Evolutionary conservation across 805 yeast genomes (phyloP).

Genomic region (Dipodascus geniculatus): DNA sequence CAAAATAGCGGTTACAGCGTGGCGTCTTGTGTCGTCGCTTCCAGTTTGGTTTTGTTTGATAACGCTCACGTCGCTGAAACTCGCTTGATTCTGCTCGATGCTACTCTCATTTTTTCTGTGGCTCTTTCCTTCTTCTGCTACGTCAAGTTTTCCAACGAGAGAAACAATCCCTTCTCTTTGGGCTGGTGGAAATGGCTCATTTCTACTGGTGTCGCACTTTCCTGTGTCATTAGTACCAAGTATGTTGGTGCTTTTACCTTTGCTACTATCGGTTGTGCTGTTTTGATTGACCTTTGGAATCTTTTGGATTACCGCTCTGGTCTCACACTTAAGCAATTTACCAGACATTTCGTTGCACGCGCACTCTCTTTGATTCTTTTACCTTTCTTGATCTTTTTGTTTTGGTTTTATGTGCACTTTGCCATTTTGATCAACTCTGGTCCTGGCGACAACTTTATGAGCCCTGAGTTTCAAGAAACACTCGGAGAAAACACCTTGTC

Average conservation of each 20-base stretch:
- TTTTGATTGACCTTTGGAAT: conserved; percentile 77
- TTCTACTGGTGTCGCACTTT: conserved; percentile 73
- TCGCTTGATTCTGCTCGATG: conserved; percentile 82
- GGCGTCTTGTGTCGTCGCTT: conserved; percentile 65
- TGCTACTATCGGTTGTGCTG: conserved; percentile 78
- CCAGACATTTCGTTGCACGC: conserved; percentile 67
- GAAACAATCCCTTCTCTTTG: conserved; percentile 50
- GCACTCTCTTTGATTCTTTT: conserved; percentile 56
- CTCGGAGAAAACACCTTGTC: conserved; percentile 74
- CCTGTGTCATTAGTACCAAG: conserved; percentile 90
- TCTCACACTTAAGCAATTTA: conserved; percentile 37
- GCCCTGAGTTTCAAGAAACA: conserved; percentile 90
- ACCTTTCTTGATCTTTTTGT: conserved; percentile 72
- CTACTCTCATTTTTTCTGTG: conserved; percentile 73
- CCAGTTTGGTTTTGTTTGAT: conserved; percentile 69
- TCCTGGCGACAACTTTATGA: conserved; percentile 92
- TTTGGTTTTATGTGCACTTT: conserved; percentile 91
- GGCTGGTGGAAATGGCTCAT: conserved; percentile 85
- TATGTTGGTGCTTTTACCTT: conserved; percentile 94
- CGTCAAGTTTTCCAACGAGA: conserved; percentile 63
- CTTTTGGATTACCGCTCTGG: conserved; percentile 64
- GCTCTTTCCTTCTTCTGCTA: conserved; percentile 72
- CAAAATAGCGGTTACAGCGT: conserved; percentile 75
- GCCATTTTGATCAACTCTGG: conserved; percentile 74
- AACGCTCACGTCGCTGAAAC: conserved; percentile 87